These are phyloP conservation scores for Penicillium cinerascens DNA, from an alignment of 495 filamentous ascomycete genomes.

Conservation along the genomic window DNA sequence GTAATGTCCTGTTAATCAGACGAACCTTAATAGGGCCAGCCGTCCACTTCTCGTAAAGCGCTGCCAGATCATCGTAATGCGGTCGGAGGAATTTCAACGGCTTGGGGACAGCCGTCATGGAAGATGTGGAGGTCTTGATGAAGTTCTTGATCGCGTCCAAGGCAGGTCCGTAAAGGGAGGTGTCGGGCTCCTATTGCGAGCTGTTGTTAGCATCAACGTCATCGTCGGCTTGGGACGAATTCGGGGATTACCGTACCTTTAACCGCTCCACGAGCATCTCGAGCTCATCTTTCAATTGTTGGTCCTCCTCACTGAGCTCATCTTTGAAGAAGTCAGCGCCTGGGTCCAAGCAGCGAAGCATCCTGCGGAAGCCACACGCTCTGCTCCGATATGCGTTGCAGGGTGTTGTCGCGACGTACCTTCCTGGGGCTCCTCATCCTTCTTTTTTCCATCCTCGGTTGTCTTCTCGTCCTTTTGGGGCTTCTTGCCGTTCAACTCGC, in stretches of 20 bases:
- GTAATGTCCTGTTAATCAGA: not conserved
- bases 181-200: constrained; percentile 70
- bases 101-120: constrained; percentile 98
- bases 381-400: constrained; percentile 2
- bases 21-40: constrained; percentile 74
- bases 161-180: constrained; percentile 82
- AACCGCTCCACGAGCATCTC: constrained; percentile 97
- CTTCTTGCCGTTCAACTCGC: constrained; percentile 59
- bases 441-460: constrained; percentile 69
- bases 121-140: constrained; percentile 98
- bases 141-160: constrained; percentile 93
- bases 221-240: constrained; percentile 6
- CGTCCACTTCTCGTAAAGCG: constrained; percentile 84
- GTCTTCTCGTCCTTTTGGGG: constrained; percentile 64
- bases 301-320: constrained; percentile 96
- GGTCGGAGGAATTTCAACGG: constrained; percentile 96
- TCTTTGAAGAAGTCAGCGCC: constrained; percentile 43
- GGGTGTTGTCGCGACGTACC: constrained; percentile 36
- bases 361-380: constrained; percentile 8
- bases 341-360: constrained; percentile 1
- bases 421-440: constrained; percentile 60
- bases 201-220: constrained; percentile 26
- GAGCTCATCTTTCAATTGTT: constrained; percentile 95
- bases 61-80: constrained; percentile 83
- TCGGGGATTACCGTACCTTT: constrained; percentile 56